Evolutionary conservation across 2,329 filamentous ascomycete genomes (phyloP).

Genomic region (Botrytis paeoniae): DNA sequence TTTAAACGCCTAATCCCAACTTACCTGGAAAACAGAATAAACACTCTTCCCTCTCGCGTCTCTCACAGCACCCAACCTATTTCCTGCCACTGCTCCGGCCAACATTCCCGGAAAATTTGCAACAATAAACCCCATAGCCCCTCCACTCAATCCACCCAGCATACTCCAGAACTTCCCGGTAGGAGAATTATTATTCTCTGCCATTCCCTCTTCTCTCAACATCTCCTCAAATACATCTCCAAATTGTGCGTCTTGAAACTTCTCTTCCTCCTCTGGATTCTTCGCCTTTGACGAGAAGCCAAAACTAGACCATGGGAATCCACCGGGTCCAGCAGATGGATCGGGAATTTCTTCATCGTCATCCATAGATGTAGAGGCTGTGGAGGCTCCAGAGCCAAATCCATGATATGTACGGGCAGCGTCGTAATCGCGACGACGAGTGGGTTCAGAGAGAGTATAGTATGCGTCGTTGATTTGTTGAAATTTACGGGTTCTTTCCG

Average conservation of each 20-base stretch:
- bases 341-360: conserved; percentile 44
- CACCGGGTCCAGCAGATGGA: conserved; percentile 38
- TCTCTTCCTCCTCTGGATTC: conserved; percentile 51
- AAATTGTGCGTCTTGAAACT: conserved; percentile 76
- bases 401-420: conserved; percentile 60
- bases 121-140: conserved; percentile 89
- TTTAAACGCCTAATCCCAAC: not conserved
- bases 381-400: conserved; percentile 42
- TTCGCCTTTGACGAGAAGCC: conserved; percentile 49
- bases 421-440: conserved; percentile 81
- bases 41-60: conserved; percentile 95
- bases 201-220: conserved; percentile 82
- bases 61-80: conserved; percentile 82
- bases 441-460: conserved; percentile 80
- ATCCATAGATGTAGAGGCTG: conserved; percentile 44
- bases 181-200: conserved; percentile 60
- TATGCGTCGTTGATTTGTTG: conserved; percentile 92
- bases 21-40: conserved; percentile 65
- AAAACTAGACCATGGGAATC: conserved; percentile 73
- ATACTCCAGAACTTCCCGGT: conserved; percentile 83
- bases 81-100: conserved; percentile 88
- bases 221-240: conserved; percentile 86
- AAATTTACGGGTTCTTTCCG: conserved; percentile 79
- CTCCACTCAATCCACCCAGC: conserved; percentile 81
- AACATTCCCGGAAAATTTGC: conserved; percentile 87